These are phyloP conservation scores for Penstemon davidsonii DNA, from an alignment of 257 asterid genomes.

Conservation along the genomic window DNA sequence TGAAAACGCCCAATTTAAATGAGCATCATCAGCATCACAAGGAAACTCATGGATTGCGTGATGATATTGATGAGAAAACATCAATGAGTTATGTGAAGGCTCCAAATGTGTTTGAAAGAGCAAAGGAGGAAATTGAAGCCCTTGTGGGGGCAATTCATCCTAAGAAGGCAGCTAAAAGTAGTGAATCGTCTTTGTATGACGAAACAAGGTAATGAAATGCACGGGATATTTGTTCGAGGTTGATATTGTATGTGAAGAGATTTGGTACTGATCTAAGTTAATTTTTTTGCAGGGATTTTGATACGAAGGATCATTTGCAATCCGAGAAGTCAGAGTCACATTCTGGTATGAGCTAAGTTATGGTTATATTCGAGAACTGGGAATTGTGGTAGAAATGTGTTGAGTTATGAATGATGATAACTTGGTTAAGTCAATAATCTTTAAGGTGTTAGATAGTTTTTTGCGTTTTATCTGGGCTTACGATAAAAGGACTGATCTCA, in stretches of 20 bases:
- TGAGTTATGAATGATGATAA: neutral
- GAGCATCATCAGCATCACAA: slow-evolving; percentile 46
- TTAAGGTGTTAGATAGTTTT: neutral
- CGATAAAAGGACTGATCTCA: too few species aligned
- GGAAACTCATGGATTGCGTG: slow-evolving; percentile 74
- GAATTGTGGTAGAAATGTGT: neutral
- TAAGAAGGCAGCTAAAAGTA: slow-evolving; percentile 42
- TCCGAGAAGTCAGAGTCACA: slow-evolving; percentile 33
- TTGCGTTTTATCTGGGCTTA: too few species aligned
- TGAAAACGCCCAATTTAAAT: slow-evolving; percentile 41
- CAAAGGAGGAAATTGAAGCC: slow-evolving; percentile 81
- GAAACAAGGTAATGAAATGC: slow-evolving; percentile 37
- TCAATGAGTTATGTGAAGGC: slow-evolving; percentile 61
- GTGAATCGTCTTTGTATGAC: slow-evolving; percentile 12
- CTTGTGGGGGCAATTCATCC: slow-evolving; percentile 59
- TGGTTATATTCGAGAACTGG: slow-evolving; percentile 10
- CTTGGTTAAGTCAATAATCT: too few species aligned
- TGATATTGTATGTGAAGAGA: neutral
- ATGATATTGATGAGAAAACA: slow-evolving; percentile 58
- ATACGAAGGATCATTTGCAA: slow-evolving; percentile 28
- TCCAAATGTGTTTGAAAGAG: slow-evolving; percentile 76
- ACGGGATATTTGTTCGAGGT: neutral
- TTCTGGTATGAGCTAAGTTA: slow-evolving; percentile 39
- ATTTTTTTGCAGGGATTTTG: slow-evolving; percentile 40
- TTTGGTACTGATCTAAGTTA: slow-evolving; percentile 14